Base-by-base conservation (phyloP, 345 rosid genomes). In the Brassica cretica region DNA sequence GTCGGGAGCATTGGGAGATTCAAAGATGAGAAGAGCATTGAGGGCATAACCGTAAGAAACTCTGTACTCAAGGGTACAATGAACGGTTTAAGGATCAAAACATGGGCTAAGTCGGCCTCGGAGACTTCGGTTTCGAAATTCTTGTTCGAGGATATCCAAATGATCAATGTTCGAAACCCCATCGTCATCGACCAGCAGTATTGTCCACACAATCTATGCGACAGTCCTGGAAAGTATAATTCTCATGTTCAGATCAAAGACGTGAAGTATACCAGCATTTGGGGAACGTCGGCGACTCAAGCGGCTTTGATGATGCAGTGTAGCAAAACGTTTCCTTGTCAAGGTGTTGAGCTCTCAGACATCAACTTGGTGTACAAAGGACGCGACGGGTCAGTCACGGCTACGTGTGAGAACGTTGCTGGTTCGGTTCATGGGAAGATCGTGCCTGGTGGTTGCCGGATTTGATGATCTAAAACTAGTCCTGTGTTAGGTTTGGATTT, bases 171-270 rank as follows among this genome's bases (percentile, higher is more conserved):
- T 3, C 64, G 60, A 35, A 75, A 65, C 67, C 83, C 83, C 12
- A 80, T 80, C 21, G 33, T 70, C 73, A 80, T 80, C 8, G 83
- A 80, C 37, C 83, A 80, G 35, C 59, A 71, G 46, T 80, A 80
- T 35, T 80, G 83, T 80, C 83, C 83, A 11, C 4, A 80, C 16
- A 64, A 64, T 4, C 73, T 24, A 8, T 80, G 83, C 30, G 72
- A 75, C 25, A 21, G 61, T 33, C 1, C 71, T 10, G 76, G 72
- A 32, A 75, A 64, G 59, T 70, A 67, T 37, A 16, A 73, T 5
- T 85, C 88, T 9, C 85, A 77, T 51, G 84, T 85, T 59, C 85
- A 84, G 67, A 84, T 85, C 14, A 64, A 16, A 35, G 21, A 77
- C 51, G 65, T 85, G 0, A 81, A 58, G 16, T 84, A 61, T 15